Conservation (phyloP, 805 yeast species). For the Kluyveromyces aestuarii region DNA sequence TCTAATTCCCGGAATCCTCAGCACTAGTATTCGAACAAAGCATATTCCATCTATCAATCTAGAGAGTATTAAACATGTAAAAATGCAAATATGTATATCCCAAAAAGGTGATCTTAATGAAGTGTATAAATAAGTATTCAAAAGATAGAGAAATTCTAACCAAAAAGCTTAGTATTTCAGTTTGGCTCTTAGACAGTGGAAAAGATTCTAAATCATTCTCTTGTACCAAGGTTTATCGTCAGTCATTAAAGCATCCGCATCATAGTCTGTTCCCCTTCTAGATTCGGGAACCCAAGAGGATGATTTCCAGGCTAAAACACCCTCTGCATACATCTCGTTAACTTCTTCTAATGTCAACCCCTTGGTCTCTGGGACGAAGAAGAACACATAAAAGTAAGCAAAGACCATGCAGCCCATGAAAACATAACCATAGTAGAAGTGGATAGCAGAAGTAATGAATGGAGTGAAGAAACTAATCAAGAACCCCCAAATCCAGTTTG, state of each 20-base stretch:
- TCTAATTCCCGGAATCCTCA: too few species aligned
- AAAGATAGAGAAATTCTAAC: too few species aligned
- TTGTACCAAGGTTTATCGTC: constrained; percentile 26
- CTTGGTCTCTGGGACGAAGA: constrained; percentile 69
- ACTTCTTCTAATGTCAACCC: constrained; percentile 80
- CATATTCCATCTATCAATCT: too few species aligned
- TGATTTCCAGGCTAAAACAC: constrained; percentile 40
- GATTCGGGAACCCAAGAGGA: constrained; percentile 44
- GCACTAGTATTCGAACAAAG: too few species aligned
- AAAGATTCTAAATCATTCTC: constrained; percentile 5
- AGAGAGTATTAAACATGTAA: too few species aligned
- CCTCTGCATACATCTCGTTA: constrained; percentile 48
- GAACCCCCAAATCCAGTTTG: constrained; percentile 65
- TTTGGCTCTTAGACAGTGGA: not conserved
- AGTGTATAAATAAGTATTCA: not conserved
- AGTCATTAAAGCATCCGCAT: constrained; percentile 19
- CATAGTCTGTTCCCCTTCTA: constrained; percentile 25
- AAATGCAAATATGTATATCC: too few species aligned
- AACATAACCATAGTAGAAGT: constrained; percentile 64
- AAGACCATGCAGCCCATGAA: constrained; percentile 52
- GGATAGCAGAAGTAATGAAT: constrained; percentile 53
- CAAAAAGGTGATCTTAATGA: too few species aligned
- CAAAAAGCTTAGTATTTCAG: too few species aligned
- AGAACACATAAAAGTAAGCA: constrained; percentile 56
- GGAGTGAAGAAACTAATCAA: constrained; percentile 68